Conservation (phyloP, 2,329 filamentous ascomycete genomes). For the Atkinsonella hypoxylon region DNA sequence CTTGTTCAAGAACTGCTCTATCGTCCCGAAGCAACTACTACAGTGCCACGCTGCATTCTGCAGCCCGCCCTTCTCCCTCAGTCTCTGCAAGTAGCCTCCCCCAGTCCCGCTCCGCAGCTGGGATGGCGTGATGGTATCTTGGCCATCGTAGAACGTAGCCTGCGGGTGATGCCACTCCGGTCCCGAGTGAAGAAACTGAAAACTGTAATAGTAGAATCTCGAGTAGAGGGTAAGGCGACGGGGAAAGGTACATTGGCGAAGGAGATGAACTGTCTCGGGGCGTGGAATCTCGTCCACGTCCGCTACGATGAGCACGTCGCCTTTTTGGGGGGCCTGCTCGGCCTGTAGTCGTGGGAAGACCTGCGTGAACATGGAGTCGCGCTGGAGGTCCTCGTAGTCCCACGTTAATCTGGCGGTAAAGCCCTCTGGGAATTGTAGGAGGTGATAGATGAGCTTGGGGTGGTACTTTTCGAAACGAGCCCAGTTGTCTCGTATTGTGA, state of each 20-base stretch:
- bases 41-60: conserved; percentile 49
- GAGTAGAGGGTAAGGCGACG: conserved; percentile 38
- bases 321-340: conserved; percentile 26
- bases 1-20: conserved; percentile 43
- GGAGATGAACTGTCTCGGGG: conserved; percentile 33
- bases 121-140: conserved; percentile 38
- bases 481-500: conserved; percentile 41
- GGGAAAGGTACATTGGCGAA: conserved; percentile 40
- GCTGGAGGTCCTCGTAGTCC: conserved; percentile 40
- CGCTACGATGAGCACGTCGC: conserved; percentile 46
- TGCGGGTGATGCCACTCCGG: conserved; percentile 44
- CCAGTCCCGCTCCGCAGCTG: conserved; percentile 39
- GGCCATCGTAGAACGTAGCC: conserved; percentile 38
- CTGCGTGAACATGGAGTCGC: conserved; percentile 45
- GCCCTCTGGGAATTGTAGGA: conserved; percentile 32
- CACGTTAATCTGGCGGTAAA: conserved; percentile 28
- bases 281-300: conserved; percentile 50
- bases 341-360: conserved; percentile 37
- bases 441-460: conserved; percentile 49
- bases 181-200: conserved; percentile 34
- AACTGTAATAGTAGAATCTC: conserved; percentile 46
- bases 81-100: conserved; percentile 24
- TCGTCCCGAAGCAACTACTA: conserved; percentile 45
- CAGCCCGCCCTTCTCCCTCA: conserved; percentile 31
- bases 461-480: conserved; percentile 38